Evolutionary conservation across 2,329 filamentous ascomycete genomes (phyloP).

Genomic region (Pseudomassariella vexata): DNA sequence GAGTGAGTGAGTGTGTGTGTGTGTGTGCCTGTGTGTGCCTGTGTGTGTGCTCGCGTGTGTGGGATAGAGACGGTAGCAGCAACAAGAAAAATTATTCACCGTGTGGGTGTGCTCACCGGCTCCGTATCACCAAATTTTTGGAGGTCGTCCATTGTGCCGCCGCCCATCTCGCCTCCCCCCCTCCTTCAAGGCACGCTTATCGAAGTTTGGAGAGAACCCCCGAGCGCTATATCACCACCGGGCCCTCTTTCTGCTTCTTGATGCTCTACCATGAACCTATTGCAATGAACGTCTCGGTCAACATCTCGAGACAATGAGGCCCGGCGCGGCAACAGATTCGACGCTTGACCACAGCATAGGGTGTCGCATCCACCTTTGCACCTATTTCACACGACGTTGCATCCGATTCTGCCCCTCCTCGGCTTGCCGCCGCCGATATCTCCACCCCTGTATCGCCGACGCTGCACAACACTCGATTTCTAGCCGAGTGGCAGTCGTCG

Average conservation of each 20-base stretch:
- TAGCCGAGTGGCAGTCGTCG: constrained; percentile 14
- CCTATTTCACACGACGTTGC: constrained; percentile 22
- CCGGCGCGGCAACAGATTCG: constrained; percentile 22
- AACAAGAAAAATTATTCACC: too few relatives aligned
- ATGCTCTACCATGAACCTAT: constrained; percentile 5
- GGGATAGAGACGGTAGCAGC: too few relatives aligned
- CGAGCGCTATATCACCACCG: not conserved
- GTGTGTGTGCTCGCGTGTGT: not conserved
- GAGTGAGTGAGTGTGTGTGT: constrained; percentile 2
- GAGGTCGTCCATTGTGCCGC: constrained; percentile 6
- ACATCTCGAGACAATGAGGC: constrained; percentile 27
- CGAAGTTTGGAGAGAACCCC: constrained; percentile 5
- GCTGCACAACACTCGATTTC: constrained; percentile 19
- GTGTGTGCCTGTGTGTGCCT: constrained; percentile 4
- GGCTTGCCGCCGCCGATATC: constrained; percentile 19
- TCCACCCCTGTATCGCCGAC: constrained; percentile 20
- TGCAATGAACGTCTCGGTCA: constrained; percentile 18
- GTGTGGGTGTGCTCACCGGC: constrained; percentile 1
- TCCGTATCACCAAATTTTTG: constrained; percentile 1
- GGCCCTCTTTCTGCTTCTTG: constrained; percentile 1
- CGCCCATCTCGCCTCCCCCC: constrained; percentile 2
- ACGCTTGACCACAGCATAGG: constrained; percentile 26
- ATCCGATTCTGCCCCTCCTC: constrained; percentile 20
- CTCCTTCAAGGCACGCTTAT: constrained; percentile 4
- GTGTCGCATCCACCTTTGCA: constrained; percentile 22